phyloP scores from a whole-genome alignment of 1,284 basidiomycete species.

The Neotropicomus parvogracilis region DNA sequence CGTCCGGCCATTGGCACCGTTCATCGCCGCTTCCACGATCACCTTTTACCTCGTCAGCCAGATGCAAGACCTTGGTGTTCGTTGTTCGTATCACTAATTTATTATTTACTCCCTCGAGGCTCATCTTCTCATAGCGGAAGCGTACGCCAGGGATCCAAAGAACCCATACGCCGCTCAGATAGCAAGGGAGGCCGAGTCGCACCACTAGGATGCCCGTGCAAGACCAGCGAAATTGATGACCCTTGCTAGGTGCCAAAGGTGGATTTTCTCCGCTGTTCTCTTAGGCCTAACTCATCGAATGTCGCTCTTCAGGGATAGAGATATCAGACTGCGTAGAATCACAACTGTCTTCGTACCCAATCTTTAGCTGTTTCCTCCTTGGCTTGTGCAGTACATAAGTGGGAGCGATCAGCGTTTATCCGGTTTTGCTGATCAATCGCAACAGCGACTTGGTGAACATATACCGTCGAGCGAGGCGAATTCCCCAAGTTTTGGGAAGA shows the following conservation, averaged over 20 bases:
- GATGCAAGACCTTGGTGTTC: constrained; percentile 61
- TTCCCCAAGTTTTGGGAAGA: neutral
- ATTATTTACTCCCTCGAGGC: neutral
- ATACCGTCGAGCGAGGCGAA: neutral
- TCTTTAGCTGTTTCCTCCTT: constrained; percentile 2
- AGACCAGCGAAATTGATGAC: neutral
- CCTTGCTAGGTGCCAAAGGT: constrained; percentile 13
- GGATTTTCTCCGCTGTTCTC: neutral
- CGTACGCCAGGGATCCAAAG: constrained; percentile 67
- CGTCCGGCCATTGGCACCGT: constrained; percentile 70
- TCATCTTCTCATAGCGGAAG: constrained; percentile 45
- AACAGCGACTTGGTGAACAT: neutral
- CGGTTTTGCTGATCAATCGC: neutral
- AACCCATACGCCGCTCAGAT: constrained; percentile 78
- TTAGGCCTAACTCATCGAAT: neutral
- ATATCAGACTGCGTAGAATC: constrained; percentile 21
- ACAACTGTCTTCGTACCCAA: constrained; percentile 9
- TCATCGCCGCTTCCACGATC: constrained; percentile 59
- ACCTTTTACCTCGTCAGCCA: constrained; percentile 65
- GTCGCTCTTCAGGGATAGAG: constrained; percentile 11
- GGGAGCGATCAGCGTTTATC: neutral
- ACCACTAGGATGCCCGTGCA: constrained; percentile 24
- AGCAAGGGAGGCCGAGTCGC: constrained; percentile 42
- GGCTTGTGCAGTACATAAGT: neutral
- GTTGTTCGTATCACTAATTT: constrained; percentile 50